phyloP scores from a whole-genome alignment of 441 rosid genomes.

The Cnidoscolus chayamansa region DNA sequence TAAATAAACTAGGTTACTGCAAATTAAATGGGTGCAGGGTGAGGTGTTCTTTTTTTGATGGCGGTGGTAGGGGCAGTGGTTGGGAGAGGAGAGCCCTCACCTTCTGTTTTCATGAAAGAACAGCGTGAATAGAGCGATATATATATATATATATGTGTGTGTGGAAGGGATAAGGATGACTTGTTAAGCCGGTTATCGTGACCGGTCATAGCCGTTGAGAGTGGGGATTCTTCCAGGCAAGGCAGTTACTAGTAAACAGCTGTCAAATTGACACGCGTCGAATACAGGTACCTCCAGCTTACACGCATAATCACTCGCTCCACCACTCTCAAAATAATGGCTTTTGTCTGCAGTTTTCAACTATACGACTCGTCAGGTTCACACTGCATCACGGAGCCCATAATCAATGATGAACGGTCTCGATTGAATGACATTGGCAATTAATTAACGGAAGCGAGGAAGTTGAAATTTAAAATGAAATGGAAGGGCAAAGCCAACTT shows the following conservation, averaged over 20 bases:
- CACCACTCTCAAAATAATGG: constrained; percentile 1
- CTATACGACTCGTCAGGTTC: constrained; percentile 23
- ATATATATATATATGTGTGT: constrained; percentile 26
- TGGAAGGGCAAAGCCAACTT: background rate
- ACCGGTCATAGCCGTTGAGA: constrained; percentile 47
- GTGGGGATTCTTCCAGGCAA: constrained; percentile 50
- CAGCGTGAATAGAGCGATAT: background rate
- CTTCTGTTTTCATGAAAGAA: constrained; percentile 19
- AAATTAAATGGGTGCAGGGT: too few species aligned
- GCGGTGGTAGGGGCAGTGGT: background rate
- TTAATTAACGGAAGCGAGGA: background rate
- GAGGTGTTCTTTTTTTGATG: background rate
- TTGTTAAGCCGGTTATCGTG: constrained; percentile 41
- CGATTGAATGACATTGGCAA: background rate
- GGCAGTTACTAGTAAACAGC: constrained; percentile 67
- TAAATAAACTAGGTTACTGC: background rate
- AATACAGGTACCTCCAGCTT: constrained; percentile 18
- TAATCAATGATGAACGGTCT: background rate
- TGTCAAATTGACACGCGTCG: constrained; percentile 58
- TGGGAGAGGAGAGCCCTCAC: constrained; percentile 39
- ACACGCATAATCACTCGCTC: constrained; percentile 36
- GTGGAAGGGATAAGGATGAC: constrained; percentile 48
- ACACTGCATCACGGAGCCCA: constrained; percentile 13
- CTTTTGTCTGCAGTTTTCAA: constrained; percentile 25
- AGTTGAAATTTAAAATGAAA: background rate